phyloP scores from a whole-genome alignment of 306 rosid genomes.

The Lathyrus oleraceus region DNA sequence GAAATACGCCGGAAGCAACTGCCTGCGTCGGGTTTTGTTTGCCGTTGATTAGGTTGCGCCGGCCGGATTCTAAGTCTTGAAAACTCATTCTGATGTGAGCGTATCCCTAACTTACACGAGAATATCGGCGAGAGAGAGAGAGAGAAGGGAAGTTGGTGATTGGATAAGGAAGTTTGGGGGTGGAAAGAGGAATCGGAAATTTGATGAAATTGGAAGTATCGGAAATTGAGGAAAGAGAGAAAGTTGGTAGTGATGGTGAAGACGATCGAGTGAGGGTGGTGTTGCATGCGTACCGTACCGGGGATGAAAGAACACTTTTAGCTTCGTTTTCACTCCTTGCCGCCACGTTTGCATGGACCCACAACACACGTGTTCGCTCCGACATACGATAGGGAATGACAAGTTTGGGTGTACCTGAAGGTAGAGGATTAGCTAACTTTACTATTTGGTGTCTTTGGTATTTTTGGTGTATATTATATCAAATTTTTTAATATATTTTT shows the following conservation, averaged over 20 bases:
- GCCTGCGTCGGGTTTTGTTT: conserved; percentile 90
- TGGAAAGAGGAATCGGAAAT: conserved; percentile 23
- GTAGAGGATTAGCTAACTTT: too few species aligned
- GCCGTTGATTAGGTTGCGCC: conserved; percentile 65
- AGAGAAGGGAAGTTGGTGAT: conserved; percentile 30
- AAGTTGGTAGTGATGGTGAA: background rate
- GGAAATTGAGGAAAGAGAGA: conserved; percentile 25
- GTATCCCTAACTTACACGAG: conserved; percentile 43
- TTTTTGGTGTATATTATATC: too few species aligned
- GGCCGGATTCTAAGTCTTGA: conserved; percentile 82
- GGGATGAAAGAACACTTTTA: background rate
- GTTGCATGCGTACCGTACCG: background rate
- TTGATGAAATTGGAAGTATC: conserved; percentile 15
- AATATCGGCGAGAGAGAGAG: conserved; percentile 1
- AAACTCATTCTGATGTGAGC: conserved; percentile 63
- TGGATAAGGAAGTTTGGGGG: conserved; percentile 31
- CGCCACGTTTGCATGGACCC: conserved; percentile 13
- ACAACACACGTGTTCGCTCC: background rate
- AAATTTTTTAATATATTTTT: too few species aligned
- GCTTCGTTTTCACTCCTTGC: background rate
- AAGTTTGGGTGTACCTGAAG: too few species aligned
- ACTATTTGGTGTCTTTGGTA: too few species aligned
- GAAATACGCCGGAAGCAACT: conserved; percentile 92
- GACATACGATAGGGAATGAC: background rate
- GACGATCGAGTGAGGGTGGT: background rate